Evolutionary conservation across 2,329 filamentous ascomycete genomes (phyloP).

Genomic region (Beauveria medogensis): DNA sequence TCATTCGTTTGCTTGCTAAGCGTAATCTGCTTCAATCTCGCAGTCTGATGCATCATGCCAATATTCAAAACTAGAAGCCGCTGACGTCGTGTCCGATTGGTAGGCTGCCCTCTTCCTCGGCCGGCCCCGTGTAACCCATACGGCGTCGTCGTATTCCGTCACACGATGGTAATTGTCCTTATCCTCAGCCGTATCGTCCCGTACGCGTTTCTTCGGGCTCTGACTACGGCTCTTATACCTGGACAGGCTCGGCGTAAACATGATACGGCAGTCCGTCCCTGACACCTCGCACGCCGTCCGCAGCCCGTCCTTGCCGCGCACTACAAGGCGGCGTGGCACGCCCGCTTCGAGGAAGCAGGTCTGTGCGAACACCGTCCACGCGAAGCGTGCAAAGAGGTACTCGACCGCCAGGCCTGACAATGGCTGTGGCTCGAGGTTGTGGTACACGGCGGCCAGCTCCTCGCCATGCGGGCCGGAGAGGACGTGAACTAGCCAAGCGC

Average conservation of each 20-base stretch:
- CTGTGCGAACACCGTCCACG: background rate
- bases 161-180: background rate
- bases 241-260: background rate
- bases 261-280: background rate
- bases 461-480: background rate
- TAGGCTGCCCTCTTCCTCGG: background rate
- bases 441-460: background rate
- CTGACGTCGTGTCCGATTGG: background rate
- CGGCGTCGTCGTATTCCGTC: background rate
- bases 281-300: background rate
- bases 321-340: background rate
- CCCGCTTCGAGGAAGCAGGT: background rate
- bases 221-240: background rate
- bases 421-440: background rate
- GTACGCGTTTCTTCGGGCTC: background rate
- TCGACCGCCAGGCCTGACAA: background rate
- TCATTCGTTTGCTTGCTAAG: background rate
- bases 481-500: background rate
- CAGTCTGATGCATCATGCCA: background rate
- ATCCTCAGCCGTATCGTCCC: background rate
- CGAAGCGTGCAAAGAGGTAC: background rate
- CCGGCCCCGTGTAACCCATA: background rate
- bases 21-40: background rate
- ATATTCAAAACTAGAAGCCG: background rate
- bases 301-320: background rate